These are phyloP conservation scores for Dryas alaskensis DNA, from an alignment of 306 rosid genomes.

Conservation along the genomic window DNA sequence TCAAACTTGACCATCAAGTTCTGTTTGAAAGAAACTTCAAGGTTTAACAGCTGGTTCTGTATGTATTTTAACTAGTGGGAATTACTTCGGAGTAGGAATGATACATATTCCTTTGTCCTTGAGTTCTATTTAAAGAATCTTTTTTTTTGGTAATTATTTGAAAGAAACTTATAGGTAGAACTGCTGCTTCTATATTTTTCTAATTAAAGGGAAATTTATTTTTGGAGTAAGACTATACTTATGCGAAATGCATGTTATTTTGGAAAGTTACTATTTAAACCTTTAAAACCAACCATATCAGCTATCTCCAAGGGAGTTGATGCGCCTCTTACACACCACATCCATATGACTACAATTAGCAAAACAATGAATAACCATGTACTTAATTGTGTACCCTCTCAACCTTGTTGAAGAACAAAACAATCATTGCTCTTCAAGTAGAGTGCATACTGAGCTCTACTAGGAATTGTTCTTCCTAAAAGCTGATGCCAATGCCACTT, in stretches of 20 bases:
- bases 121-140: background rate
- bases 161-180: background rate
- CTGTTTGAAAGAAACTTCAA: background rate
- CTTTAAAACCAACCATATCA: background rate
- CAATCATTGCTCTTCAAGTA: slow-evolving; percentile 8
- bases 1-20: slow-evolving; percentile 10
- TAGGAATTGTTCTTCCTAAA: slow-evolving; percentile 8
- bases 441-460: background rate
- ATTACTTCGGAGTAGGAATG: background rate
- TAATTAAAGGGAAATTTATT: background rate
- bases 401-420: background rate
- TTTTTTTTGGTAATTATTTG: background rate
- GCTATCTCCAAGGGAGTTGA: too few species aligned
- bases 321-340: too few species aligned
- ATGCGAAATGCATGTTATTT: background rate
- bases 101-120: background rate
- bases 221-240: background rate
- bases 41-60: background rate
- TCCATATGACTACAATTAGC: slow-evolving; percentile 1
- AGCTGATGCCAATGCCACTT: background rate
- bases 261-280: background rate
- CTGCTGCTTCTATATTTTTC: background rate
- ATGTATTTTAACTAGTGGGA: background rate
- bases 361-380: slow-evolving; percentile 7
- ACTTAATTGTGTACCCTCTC: background rate